Base-by-base conservation (phyloP, 805 yeast species). In the Wickerhamiella bombiphila region DNA sequence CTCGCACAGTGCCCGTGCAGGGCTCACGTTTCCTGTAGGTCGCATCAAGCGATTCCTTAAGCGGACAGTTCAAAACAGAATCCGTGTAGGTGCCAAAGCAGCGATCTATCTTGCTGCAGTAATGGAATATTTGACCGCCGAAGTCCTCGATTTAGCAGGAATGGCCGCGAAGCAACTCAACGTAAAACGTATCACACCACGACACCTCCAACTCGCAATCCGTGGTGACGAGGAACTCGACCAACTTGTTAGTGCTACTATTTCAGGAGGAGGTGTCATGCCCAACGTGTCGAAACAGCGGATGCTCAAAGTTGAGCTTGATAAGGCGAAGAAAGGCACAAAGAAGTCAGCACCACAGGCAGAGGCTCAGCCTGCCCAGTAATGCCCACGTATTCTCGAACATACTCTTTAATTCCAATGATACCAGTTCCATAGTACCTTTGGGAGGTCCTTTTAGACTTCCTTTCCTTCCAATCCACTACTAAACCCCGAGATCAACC, bases 141-240 rank as follows among this genome's bases (percentile, higher is more conserved):
- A 88, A 76, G 83, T 88, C 52, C 76, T 88, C 58, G 97, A 88
- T 71, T 78, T 83, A 66, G 96, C 96, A 47, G 96, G 96, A 72
- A 83, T 83, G 69, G 97, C 96, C 54, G 96, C 97, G 46, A 81
- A 94, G 73, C 96, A 88, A 68, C 85, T 82, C 86, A 88, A 88
- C 76, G 91, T 88, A 76, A 78, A 95, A 59, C 86, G 97, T 79
- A 86, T 86, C 56, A 83, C 85, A 57, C 97, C 97, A 70, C 88
- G 96, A 74, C 96, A 86, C 68, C 76, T 86, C 68, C 95, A 86
- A 69, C 74, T 86, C 57, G 97, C 97, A 65, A 86, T 86, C 73
- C 82, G 97, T 75, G 88, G 86, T 62, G 97, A 88, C 74, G 96
- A 88, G 69, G 96, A 88, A 69, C 75, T 88, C 66, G 86, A 88